Evolutionary conservation across 1,139 yeast genomes (phyloP).

Genomic region (Yamadazyma triangularis): DNA sequence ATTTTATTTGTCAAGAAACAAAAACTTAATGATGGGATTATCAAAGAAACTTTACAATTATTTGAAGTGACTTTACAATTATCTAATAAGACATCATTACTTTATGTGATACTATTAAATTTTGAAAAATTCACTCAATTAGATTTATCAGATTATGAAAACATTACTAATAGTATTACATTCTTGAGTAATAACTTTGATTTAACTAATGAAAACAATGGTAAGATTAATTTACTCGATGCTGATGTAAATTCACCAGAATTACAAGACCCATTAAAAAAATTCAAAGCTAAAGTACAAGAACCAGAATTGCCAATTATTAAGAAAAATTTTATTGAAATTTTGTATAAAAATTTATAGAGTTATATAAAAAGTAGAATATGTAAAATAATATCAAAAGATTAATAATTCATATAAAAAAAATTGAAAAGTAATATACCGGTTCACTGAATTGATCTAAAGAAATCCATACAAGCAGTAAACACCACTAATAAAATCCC

Average conservation of each 20-base stretch:
- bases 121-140: conserved; percentile 15
- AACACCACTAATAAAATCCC: conserved; percentile 95
- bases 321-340: conserved; percentile 5
- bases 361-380: neutral
- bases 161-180: conserved; percentile 3
- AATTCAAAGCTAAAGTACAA: conserved; percentile 11
- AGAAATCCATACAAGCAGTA: conserved; percentile 92
- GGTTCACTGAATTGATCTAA: conserved; percentile 48
- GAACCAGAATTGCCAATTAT: conserved; percentile 5
- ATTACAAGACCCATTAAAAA: conserved; percentile 15
- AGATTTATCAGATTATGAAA: conserved; percentile 8
- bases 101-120: conserved; percentile 30
- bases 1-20: conserved; percentile 22
- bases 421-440: no score
- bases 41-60: conserved; percentile 25
- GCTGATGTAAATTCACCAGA: conserved; percentile 30
- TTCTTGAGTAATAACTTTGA: neutral
- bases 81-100: conserved; percentile 20
- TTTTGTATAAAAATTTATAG: conserved; percentile 7
- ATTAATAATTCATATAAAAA: no score
- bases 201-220: neutral
- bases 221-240: conserved; percentile 14
- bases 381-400: no score
- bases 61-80: conserved; percentile 12
- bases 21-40: conserved; percentile 4